Base-by-base conservation (phyloP, 331 rosid species). In the Dryas integrifolia region DNA sequence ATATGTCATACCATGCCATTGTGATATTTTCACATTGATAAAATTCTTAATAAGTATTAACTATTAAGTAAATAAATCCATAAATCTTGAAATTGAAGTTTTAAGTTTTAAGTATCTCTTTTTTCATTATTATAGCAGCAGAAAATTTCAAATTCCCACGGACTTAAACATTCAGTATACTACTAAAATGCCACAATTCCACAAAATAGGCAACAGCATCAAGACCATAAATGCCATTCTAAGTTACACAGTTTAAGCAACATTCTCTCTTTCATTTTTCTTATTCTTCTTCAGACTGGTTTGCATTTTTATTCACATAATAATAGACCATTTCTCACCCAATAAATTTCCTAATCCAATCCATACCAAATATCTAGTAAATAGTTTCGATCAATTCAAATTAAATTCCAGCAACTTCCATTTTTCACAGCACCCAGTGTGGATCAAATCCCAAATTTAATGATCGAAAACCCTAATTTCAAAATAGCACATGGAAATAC, bases 351-450 rank as follows among this genome's bases (percentile, higher is more conserved):
- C 15, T 39, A 16, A 62, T n/a, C 50, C 40, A 63, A 7, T 63
- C 16, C 67, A 41, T 16, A n/a, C 66, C 66, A 60, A 60, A 3
- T 60, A 12, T 69, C 62, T 30, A 69, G 21, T 11, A 69, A 40
- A 7, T 7, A 56, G 39, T 14, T 53, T 13, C 24, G 26, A 12
- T 12, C 45, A 53, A 26, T 35, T 38, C 59, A 9, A 49, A 30
- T 67, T 49, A 7, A 50, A 8, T 67, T 35, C 30, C n/a, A 49
- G 59, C 15, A 35, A 66, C 26, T 24, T 46, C 41, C 21, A 24
- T 0, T 0, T 24, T 65, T 45, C 70, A 45, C 70, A 65, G 6
- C 5, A 47, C 44, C 49, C n/a, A 67, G 38, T 16, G 16, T 16
- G 16, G 45, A 50, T 67, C 49, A 35, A 51, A 11, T 5, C n/a